Base-by-base conservation (phyloP, 192 early-diverging fungal genomes). In the Borealophlyctis nickersoniae region DNA sequence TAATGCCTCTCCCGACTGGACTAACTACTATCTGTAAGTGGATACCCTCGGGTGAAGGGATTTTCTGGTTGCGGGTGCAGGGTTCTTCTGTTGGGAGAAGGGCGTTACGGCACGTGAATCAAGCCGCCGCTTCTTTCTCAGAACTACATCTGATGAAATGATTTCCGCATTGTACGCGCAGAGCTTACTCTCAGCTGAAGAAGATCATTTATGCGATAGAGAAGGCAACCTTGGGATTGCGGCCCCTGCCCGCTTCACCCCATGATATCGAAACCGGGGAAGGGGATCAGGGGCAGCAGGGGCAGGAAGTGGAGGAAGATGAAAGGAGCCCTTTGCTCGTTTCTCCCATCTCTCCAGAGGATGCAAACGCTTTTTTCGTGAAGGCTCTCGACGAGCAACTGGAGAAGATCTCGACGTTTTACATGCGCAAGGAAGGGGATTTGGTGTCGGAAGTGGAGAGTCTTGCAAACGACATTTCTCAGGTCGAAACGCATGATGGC, bases 321-420 rank as follows among this genome's bases (percentile, higher is more conserved):
- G 66, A 70, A 36, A 35, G 58, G 1, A 57, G 62, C 23, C 66
- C 65, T 22, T 63, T 69, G 49, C 69, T 62, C 68, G 78, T 52
- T 5, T 70, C 68, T 3, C 60, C 76, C 16, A 56, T 78, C 24
- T 61, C 64, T 33, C 48, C 56, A 4, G 73, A 63, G 11, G 70
- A 73, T 11, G 64, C 48, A 29, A 63, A 71, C 36, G 26, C 52
- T 9, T 65, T 75, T 73, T 95, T 98, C 60, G 73, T 80, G 16
- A 79, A 82, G 4, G 82, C 89, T 1, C 82, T 98, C 5, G 91
- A 96, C 67, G 83, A 82, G 57, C 91, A 95, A 57, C 81, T 98
- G 32, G 80, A 81, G 56, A 92, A 92, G 68, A 92, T 98, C 60
- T 80, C 81, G 34, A 69, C 70, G 31, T 96, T 96, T 63, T 98